Evolutionary conservation across 768 basidiomycete genomes (phyloP).

Genomic region (Leccinum ochraceum): DNA sequence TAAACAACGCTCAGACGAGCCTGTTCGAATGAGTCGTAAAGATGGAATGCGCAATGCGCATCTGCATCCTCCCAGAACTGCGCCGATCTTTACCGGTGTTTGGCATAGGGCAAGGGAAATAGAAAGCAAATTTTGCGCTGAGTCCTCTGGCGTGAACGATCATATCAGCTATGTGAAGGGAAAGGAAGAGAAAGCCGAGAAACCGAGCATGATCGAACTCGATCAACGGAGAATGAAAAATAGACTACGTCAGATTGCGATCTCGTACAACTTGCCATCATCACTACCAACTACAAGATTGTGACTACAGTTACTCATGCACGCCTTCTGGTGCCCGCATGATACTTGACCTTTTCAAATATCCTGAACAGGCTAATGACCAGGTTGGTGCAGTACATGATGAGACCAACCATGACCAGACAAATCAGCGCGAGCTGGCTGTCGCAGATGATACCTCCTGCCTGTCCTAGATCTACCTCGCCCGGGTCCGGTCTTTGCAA

Average conservation of each 20-base stretch:
- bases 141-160: slow-evolving; percentile 41
- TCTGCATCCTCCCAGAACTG: slow-evolving; percentile 70
- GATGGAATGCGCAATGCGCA: background rate
- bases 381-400: slow-evolving; percentile 83
- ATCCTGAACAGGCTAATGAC: slow-evolving; percentile 84
- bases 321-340: slow-evolving; percentile 39
- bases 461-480: slow-evolving; percentile 36
- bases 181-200: too few relatives aligned
- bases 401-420: slow-evolving; percentile 73
- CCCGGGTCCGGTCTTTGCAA: slow-evolving; percentile 26
- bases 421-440: slow-evolving; percentile 76
- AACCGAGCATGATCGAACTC: background rate
- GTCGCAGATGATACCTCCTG: slow-evolving; percentile 67
- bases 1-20: slow-evolving; percentile 55
- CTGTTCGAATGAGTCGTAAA: slow-evolving; percentile 30
- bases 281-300: background rate
- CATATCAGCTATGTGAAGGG: slow-evolving; percentile 5
- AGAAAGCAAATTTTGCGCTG: slow-evolving; percentile 73
- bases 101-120: slow-evolving; percentile 90
- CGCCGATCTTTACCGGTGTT: slow-evolving; percentile 70
- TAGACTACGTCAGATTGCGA: background rate
- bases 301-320: slow-evolving; percentile 5
- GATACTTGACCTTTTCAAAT: slow-evolving; percentile 87
- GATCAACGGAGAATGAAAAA: background rate
- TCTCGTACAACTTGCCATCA: background rate